Conservation (phyloP, 495 filamentous ascomycete species). For the Paragyromitra xinjiangensis region DNA sequence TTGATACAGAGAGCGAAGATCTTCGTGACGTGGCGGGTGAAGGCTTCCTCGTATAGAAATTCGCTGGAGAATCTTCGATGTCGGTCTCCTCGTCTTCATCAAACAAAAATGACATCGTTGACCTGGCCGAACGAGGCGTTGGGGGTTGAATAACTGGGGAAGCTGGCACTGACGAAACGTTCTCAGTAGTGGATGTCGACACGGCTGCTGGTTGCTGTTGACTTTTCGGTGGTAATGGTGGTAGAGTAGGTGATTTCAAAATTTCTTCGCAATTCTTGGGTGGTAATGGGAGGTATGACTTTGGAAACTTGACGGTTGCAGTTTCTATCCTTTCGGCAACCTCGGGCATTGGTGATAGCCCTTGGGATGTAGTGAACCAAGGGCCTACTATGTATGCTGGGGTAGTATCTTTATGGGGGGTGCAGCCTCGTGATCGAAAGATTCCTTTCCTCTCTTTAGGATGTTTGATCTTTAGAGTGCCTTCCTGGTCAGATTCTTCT, state of each 20-base stretch:
- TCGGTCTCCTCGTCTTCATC: constrained; percentile 32
- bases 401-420: constrained; percentile 17
- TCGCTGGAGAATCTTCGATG: constrained; percentile 26
- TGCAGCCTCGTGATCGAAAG: constrained; percentile 1
- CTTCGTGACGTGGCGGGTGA: constrained; percentile 18
- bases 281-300: constrained; percentile 32
- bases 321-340: neutral
- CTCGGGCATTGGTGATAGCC: constrained; percentile 15
- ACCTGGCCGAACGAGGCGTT: constrained; percentile 34
- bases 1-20: constrained; percentile 28
- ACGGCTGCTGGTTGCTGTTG: constrained; percentile 11
- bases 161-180: neutral
- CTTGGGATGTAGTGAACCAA: constrained; percentile 39
- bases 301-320: constrained; percentile 15
- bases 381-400: constrained; percentile 36
- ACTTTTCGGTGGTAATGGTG: constrained; percentile 15
- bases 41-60: constrained; percentile 15
- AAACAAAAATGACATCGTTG: constrained; percentile 39
- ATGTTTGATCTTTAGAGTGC: neutral
- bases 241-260: constrained; percentile 19
- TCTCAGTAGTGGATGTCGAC: neutral
- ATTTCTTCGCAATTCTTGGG: constrained; percentile 17
- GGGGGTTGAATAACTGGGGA: constrained; percentile 29
- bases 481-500: constrained; percentile 28
- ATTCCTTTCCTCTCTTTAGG: constrained; percentile 23